Evolutionary conservation across 306 rosid genomes (phyloP).

Genomic region (Astragalus glycyphyllos): DNA sequence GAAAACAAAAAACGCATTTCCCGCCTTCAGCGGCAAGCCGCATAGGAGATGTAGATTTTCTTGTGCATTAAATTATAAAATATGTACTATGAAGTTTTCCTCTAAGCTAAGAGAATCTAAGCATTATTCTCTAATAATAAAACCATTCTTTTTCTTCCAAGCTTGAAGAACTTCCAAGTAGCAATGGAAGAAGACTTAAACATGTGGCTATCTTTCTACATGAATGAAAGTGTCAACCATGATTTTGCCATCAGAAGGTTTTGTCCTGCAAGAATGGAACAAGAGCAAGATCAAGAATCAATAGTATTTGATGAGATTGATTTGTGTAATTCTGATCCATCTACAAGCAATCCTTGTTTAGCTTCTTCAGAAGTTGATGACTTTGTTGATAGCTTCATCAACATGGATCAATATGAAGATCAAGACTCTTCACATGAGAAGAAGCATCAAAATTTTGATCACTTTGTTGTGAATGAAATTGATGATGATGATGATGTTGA

Average conservation of each 20-base stretch:
- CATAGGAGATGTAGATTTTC: no score
- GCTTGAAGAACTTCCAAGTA: slow-evolving; percentile 17
- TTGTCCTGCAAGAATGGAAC: slow-evolving; percentile 76
- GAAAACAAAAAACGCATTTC: no score
- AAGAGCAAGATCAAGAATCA: slow-evolving; percentile 58
- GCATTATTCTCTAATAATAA: slow-evolving; percentile 42
- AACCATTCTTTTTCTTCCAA: slow-evolving; percentile 21
- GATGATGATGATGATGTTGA: slow-evolving; percentile 43
- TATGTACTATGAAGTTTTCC: background rate
- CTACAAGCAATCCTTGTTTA: slow-evolving; percentile 52
- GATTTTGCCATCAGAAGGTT: slow-evolving; percentile 73
- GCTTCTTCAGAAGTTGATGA: slow-evolving; percentile 70
- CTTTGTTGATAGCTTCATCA: slow-evolving; percentile 82
- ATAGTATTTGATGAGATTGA: slow-evolving; percentile 48
- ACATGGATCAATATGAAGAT: slow-evolving; percentile 58
- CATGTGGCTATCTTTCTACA: slow-evolving; percentile 52
- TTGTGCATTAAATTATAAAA: slow-evolving; percentile 26
- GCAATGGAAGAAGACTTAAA: slow-evolving; percentile 58
- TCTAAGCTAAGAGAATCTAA: slow-evolving; percentile 30
- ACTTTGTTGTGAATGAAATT: slow-evolving; percentile 45
- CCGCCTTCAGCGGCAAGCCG: no score
- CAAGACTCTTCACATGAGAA: slow-evolving; percentile 42
- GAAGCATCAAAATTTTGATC: slow-evolving; percentile 40
- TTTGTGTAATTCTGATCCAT: slow-evolving; percentile 46
- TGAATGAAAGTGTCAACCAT: slow-evolving; percentile 52